A percentile compares a stretch with the other conserved stretches of the same genome.
These are phyloP conservation scores for Mortierella sp. DNA, from an alignment of 371 early-diverging fungal species.

Conservation along the genomic window DNA sequence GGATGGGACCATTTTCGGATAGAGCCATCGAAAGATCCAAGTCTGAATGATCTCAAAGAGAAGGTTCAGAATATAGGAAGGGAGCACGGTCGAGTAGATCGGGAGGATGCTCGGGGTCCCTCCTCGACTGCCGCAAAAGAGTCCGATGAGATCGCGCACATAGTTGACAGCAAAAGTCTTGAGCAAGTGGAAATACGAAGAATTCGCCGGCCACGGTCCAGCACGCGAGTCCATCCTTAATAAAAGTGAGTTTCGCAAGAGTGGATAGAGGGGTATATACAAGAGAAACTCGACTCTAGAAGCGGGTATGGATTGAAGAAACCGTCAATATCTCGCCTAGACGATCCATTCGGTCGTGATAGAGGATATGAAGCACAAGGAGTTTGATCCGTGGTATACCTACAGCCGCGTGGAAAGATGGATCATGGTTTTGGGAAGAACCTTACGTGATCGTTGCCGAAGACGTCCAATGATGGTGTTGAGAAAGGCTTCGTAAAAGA, in stretches of 20 bases:
- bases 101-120: constrained; percentile 39
- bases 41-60: constrained; percentile 62
- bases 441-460: constrained; percentile 19
- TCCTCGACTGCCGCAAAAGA: constrained; percentile 46
- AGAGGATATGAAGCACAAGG: not conserved
- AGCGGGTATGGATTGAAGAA: not conserved
- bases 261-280: constrained; percentile 64
- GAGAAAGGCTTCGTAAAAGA: constrained; percentile 62
- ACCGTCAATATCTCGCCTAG: too few relatives aligned
- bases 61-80: constrained; percentile 61
- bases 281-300: constrained; percentile 52
- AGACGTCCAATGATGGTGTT: constrained; percentile 52
- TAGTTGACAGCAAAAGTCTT: constrained; percentile 58
- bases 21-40: constrained; percentile 58
- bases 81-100: constrained; percentile 58
- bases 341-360: too few relatives aligned
- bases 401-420: constrained; percentile 33
- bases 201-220: constrained; percentile 41
- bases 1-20: constrained; percentile 33
- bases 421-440: constrained; percentile 29
- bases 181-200: constrained; percentile 45
- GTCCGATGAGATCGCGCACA: constrained; percentile 56
- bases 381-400: not conserved
- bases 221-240: constrained; percentile 62
- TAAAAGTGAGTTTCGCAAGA: constrained; percentile 64